Evolutionary conservation across 805 yeast genomes (phyloP), one percentile per base, ranked within the genome.

Genomic region (Nakazawaea populi): DNA sequence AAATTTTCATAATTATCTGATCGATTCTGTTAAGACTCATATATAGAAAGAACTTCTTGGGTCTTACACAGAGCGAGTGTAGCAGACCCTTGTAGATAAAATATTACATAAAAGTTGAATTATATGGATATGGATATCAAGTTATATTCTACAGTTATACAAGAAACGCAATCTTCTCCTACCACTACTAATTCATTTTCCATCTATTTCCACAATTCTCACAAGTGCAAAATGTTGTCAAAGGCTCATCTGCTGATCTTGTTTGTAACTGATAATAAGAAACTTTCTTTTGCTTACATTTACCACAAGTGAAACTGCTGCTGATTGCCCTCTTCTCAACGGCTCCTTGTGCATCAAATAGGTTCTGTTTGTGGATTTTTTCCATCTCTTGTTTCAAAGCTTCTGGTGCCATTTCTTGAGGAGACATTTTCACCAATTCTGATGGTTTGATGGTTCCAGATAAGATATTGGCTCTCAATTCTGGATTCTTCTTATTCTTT

Each of bases 201-300:
- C 99, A 94, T 68, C 98, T 81, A 64, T 94, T 89, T 55, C 98
- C 98, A 73, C 99, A 94, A 57, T 82, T 89, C 63, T 91, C 97
- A 73, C 99, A 94, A 4, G 97, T 91, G 74, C 99, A 94, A 66
- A 94, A 94, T 1, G 99, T 94, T 6, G 99, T 94, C 62, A 94
- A 79, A 53, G 99, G 99, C 70, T 94, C 99, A 80, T 94, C 99
- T 18, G 99, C 99, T 52, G 96, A 88, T 70, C 99, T 79, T 35
- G 99, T 94, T 75, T 94, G 99, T 85, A 94, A 79, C 72, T 94
- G 99, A 69, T 91, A 92, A 68, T 94, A 94, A 59, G 96, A 87
- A 41, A 94, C 99, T 74, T 89, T 90, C 77, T 91, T 90, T 67
- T 90, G 92, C 70, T 92, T 94, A 79, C 99, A 94, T 68, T 92